phyloP scores from a whole-genome alignment of 768 basidiomycete species.

The Panellus pusillus region DNA sequence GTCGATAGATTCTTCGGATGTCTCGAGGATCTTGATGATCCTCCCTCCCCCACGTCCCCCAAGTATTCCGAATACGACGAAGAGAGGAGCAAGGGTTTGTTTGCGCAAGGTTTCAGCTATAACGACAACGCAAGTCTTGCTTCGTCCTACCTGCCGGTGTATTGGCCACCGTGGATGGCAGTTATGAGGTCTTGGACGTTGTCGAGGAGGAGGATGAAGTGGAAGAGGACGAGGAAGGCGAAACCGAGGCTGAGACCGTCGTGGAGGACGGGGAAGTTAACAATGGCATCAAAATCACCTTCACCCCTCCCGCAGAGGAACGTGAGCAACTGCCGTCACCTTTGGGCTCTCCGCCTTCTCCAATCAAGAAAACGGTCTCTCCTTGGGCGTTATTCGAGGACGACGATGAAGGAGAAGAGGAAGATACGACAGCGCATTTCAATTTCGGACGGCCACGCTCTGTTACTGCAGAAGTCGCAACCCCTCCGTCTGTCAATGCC shows the following conservation, averaged over 20 bases:
- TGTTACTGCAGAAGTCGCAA: slow-evolving; percentile 15
- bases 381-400: slow-evolving; percentile 20
- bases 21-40: slow-evolving; percentile 53
- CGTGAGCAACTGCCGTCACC: slow-evolving; percentile 20
- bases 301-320: slow-evolving; percentile 57
- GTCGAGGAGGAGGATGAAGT: slow-evolving; percentile 52
- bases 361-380: slow-evolving; percentile 12
- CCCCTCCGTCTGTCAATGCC: slow-evolving; percentile 21
- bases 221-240: slow-evolving; percentile 41
- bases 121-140: slow-evolving; percentile 42
- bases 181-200: slow-evolving; percentile 32
- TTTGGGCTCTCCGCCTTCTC: slow-evolving; percentile 15
- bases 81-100: slow-evolving; percentile 62
- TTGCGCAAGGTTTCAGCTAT: slow-evolving; percentile 53
- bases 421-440: slow-evolving; percentile 30
- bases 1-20: slow-evolving; percentile 81
- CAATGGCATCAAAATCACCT: slow-evolving; percentile 69
- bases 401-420: slow-evolving; percentile 30
- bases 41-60: slow-evolving; percentile 42
- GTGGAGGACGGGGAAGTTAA: slow-evolving; percentile 46
- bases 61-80: slow-evolving; percentile 42
- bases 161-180: slow-evolving; percentile 37
- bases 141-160: slow-evolving; percentile 45
- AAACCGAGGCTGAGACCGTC: slow-evolving; percentile 34
- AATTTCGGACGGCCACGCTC: slow-evolving; percentile 34